phyloP scores from a whole-genome alignment of 1,284 basidiomycete genomes.

The Pseudozyma flocculosa region DNA sequence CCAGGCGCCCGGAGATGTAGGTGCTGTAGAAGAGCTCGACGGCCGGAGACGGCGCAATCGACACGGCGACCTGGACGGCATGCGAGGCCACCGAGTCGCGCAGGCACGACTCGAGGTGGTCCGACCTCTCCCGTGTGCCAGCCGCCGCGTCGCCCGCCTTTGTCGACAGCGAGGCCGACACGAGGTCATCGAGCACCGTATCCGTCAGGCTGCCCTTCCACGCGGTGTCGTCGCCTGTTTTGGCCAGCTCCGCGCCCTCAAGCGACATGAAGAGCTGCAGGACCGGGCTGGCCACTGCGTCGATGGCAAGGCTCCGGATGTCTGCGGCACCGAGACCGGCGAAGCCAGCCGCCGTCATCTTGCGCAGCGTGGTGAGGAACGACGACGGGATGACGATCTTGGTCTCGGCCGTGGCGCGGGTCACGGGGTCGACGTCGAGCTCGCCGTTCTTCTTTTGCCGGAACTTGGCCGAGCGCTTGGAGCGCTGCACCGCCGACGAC shows the following conservation, averaged over 20 bases:
- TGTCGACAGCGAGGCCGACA: conserved; percentile 2
- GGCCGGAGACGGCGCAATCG: conserved; percentile 9
- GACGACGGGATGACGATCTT: conserved; percentile 22
- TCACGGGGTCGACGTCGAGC: not conserved
- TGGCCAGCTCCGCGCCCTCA: conserved; percentile 6
- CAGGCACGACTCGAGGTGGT: conserved; percentile 45
- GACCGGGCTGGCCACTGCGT: conserved; percentile 41
- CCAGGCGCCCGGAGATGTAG: conserved; percentile 42
- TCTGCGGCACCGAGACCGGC: conserved; percentile 5
- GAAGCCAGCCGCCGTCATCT: conserved; percentile 13
- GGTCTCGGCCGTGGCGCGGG: not conserved
- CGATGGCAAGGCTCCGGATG: conserved; percentile 29
- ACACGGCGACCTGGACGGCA: conserved; percentile 36
- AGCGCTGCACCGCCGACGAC: conserved; percentile 15
- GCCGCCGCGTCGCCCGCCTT: not conserved
- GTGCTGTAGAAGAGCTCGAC: conserved; percentile 35
- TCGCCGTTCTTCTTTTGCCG: not conserved
- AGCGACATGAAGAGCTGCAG: conserved; percentile 43
- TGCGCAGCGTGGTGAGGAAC: conserved; percentile 9
- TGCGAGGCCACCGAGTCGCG: conserved; percentile 53
- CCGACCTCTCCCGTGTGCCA: not conserved
- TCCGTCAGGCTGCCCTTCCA: conserved; percentile 34
- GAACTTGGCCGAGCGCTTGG: conserved; percentile 48
- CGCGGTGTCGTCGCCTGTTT: conserved; percentile 1
- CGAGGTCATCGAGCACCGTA: conserved; percentile 32